Percentiles rank a stretch among this genome's conserved stretches.
These are phyloP conservation scores for Pleurozium schreberi DNA, from an alignment of 225 moss, liverwort and hornwort genomes.

Conservation along the genomic window DNA sequence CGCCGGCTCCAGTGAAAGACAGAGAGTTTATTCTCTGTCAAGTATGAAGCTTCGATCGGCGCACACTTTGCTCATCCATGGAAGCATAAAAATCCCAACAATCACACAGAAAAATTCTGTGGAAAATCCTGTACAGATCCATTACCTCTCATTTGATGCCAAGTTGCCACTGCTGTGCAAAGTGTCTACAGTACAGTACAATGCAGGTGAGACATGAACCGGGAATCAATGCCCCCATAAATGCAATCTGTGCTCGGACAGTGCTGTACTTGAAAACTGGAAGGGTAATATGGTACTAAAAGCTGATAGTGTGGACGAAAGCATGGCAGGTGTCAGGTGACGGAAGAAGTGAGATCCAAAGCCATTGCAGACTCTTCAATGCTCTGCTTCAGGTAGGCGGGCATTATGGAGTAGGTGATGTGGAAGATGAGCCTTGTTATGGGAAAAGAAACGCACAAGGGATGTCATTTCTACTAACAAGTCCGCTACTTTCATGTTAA, in stretches of 20 bases:
- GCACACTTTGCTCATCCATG: background rate
- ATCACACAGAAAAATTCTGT: background rate
- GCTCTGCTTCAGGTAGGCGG: too few species aligned
- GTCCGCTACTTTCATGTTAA: too few species aligned
- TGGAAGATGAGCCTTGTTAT: background rate
- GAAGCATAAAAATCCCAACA: background rate
- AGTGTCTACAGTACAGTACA: background rate
- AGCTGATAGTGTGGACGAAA: background rate
- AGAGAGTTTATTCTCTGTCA: background rate
- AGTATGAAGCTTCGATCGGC: too few species aligned
- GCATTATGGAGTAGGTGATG: too few species aligned
- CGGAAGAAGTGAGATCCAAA: background rate
- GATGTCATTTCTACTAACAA: too few species aligned
- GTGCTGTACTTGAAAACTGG: background rate
- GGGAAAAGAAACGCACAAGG: too few species aligned
- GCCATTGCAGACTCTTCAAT: background rate
- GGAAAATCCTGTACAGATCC: background rate
- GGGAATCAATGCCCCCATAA: background rate
- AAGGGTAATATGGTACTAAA: background rate
- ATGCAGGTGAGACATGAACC: background rate
- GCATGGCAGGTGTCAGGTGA: background rate
- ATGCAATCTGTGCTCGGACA: background rate
- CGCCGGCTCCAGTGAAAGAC: background rate
- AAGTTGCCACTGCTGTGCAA: background rate
- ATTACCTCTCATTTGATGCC: background rate